Evolutionary conservation across 345 rosid species (phyloP).

Genomic region (Eucalyptus caleyi): DNA sequence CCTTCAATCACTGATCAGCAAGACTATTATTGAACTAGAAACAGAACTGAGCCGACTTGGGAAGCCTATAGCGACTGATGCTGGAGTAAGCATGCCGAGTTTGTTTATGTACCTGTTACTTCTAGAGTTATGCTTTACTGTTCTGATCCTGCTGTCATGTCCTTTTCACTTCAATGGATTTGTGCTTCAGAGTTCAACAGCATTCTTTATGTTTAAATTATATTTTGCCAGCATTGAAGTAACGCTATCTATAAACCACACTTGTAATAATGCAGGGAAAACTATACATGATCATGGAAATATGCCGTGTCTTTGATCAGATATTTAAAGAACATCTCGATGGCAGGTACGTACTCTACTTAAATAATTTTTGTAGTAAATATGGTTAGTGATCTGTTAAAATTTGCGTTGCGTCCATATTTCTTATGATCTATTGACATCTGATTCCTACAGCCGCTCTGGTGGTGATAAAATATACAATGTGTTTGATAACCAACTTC

Average conservation of each 20-base stretch:
- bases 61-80: conserved; percentile 84
- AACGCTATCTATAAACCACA: background rate
- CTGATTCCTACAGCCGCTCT: conserved; percentile 51
- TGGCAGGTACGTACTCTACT: conserved; percentile 39
- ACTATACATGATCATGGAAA: conserved; percentile 87
- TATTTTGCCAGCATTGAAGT: background rate
- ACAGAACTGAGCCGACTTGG: conserved; percentile 83
- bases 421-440: background rate
- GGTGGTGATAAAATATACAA: conserved; percentile 90
- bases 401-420: background rate
- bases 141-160: background rate
- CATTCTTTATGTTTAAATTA: background rate
- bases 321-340: conserved; percentile 92
- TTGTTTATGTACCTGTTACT: background rate
- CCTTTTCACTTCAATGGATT: background rate
- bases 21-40: conserved; percentile 76
- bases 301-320: conserved; percentile 89
- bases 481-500: conserved; percentile 84
- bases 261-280: conserved; percentile 44
- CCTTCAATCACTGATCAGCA: conserved; percentile 83
- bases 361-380: background rate
- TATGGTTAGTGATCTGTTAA: background rate
- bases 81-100: conserved; percentile 53
- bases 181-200: background rate
- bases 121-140: background rate